Evolutionary conservation across 257 asterid species (phyloP).

Genomic region (Plantago major): DNA sequence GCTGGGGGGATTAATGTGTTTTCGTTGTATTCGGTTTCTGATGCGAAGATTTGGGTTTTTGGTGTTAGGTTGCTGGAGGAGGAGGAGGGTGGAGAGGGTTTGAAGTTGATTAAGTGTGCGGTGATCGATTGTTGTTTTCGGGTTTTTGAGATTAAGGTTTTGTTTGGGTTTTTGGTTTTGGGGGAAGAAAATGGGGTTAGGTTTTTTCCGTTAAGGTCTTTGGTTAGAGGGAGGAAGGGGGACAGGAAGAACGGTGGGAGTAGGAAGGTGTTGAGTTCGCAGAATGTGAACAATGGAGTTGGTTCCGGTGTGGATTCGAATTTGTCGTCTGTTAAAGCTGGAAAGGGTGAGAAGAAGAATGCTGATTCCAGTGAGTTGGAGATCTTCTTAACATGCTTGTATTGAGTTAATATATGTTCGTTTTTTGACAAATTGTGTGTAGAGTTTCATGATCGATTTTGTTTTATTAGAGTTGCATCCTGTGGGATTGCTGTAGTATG

Average conservation of each 20-base stretch:
- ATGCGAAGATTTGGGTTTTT: constrained; percentile 66
- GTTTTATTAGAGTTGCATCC: too few species aligned
- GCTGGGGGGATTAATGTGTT: constrained; percentile 64
- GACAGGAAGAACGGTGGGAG: constrained; percentile 33
- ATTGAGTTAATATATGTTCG: background rate
- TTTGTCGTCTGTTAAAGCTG: constrained; percentile 27
- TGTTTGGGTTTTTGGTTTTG: constrained; percentile 52
- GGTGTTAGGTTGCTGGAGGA: constrained; percentile 43
- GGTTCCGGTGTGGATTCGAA: constrained; percentile 26
- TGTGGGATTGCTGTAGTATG: background rate
- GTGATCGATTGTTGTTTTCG: constrained; percentile 66
- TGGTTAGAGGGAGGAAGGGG: constrained; percentile 60
- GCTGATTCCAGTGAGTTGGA: constrained; percentile 49
- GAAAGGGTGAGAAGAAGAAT: constrained; percentile 34
- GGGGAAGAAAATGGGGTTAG: constrained; percentile 89
- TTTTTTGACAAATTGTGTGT: background rate
- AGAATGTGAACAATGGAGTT: constrained; percentile 25
- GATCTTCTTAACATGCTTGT: constrained; percentile 4
- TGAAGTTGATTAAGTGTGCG: constrained; percentile 78
- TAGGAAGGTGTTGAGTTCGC: constrained; percentile 26
- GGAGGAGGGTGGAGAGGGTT: constrained; percentile 31
- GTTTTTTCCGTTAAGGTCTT: constrained; percentile 48
- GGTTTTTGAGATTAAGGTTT: constrained; percentile 45
- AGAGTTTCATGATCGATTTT: background rate
- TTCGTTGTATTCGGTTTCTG: constrained; percentile 59